Conservation (phyloP, 2,329 filamentous ascomycete species). For the Penicillium sp. region DNA sequence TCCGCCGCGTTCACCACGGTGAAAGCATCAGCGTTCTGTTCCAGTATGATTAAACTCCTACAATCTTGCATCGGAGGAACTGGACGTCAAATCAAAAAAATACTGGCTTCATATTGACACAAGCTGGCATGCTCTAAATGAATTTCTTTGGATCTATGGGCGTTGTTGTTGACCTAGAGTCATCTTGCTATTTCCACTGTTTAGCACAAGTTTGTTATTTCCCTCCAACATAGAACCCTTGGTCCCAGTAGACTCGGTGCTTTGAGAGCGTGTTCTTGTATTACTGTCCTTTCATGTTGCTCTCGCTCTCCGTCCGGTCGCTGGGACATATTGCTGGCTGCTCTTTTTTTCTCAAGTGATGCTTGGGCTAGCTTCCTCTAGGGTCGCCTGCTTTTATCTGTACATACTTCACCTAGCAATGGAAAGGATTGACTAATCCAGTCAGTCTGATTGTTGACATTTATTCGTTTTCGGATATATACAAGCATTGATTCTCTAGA, state of each 20-base stretch:
- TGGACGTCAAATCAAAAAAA: slow-evolving; percentile 1
- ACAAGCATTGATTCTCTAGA: too few relatives aligned
- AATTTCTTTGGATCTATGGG: slow-evolving; percentile 21
- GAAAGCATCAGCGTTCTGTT: slow-evolving; percentile 97
- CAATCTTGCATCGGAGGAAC: not conserved
- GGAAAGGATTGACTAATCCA: not conserved
- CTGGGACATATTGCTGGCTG: slow-evolving; percentile 12
- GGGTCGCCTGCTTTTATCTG: slow-evolving; percentile 28
- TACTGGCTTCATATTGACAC: slow-evolving; percentile 8
- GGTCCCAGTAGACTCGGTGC: slow-evolving; percentile 25
- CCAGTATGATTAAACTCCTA: slow-evolving; percentile 67
- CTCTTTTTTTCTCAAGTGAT: slow-evolving; percentile 2
- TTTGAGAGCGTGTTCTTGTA: slow-evolving; percentile 20
- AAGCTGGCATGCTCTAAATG: slow-evolving; percentile 17
- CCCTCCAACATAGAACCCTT: slow-evolving; percentile 15
- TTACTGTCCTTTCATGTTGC: slow-evolving; percentile 15
- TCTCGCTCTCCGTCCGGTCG: slow-evolving; percentile 5
- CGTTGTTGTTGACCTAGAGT: slow-evolving; percentile 18
- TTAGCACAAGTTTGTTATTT: slow-evolving; percentile 10
- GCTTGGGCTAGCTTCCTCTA: slow-evolving; percentile 19
- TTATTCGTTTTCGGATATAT: not conserved
- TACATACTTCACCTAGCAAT: slow-evolving; percentile 23
- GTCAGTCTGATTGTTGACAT: not conserved
- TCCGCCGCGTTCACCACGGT: slow-evolving; percentile 92
- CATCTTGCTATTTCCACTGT: slow-evolving; percentile 7